Evolutionary conservation across 2,329 filamentous ascomycete species (phyloP).

Genomic region (Verticillium nubilum): DNA sequence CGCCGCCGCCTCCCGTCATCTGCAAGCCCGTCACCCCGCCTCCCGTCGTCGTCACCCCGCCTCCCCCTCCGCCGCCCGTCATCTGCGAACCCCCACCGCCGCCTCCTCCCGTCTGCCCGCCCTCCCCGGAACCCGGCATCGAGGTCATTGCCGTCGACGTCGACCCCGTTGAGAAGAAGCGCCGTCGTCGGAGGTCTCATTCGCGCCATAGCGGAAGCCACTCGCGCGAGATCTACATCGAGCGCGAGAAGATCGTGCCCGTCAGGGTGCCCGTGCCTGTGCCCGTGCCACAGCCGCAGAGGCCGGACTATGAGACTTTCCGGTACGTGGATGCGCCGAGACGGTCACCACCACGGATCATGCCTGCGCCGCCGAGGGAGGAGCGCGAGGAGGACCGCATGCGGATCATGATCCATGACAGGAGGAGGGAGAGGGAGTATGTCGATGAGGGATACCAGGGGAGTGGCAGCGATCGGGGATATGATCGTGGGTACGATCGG

Average conservation of each 20-base stretch:
- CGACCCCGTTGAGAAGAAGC: slow-evolving; percentile 14
- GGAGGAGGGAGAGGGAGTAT: slow-evolving; percentile 24
- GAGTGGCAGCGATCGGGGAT: not conserved
- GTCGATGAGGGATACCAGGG: slow-evolving; percentile 9
- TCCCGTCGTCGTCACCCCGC: slow-evolving; percentile 11
- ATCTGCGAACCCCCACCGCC: slow-evolving; percentile 18
- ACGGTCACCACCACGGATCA: slow-evolving; percentile 24
- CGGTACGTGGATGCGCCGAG: slow-evolving; percentile 47
- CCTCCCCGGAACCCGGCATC: slow-evolving; percentile 14
- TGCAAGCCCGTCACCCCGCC: slow-evolving; percentile 10
- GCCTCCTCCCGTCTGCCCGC: slow-evolving; percentile 11
- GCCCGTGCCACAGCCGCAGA: slow-evolving; percentile 25
- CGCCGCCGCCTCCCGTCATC: slow-evolving; percentile 20
- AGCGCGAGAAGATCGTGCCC: slow-evolving; percentile 41
- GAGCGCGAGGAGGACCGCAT: slow-evolving; percentile 24
- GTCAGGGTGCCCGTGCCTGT: slow-evolving; percentile 35
- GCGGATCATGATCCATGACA: slow-evolving; percentile 27
- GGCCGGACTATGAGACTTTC: slow-evolving; percentile 40
- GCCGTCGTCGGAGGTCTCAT: slow-evolving; percentile 6
- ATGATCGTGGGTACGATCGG: not conserved
- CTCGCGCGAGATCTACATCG: slow-evolving; percentile 18
- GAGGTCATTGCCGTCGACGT: slow-evolving; percentile 22
- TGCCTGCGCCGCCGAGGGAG: slow-evolving; percentile 18
- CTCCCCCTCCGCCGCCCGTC: slow-evolving; percentile 15
- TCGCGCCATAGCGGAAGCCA: slow-evolving; percentile 23